Evolutionary conservation across 805 yeast species (phyloP).

Genomic region (Ogataea salicorniae): DNA sequence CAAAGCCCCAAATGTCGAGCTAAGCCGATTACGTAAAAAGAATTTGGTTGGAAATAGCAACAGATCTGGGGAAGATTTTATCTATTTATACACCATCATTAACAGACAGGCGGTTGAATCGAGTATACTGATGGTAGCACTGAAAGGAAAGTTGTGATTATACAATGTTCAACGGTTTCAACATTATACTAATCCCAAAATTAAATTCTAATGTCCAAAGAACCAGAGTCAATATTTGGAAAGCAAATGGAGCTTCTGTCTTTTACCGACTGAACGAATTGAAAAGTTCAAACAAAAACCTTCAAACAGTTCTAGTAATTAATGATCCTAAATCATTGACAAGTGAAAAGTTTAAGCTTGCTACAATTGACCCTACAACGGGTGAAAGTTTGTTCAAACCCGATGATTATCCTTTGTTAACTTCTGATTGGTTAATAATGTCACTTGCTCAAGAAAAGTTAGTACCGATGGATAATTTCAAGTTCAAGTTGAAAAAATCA

Average conservation of each 20-base stretch:
- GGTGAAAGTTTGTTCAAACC: not conserved
- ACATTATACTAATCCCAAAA: constrained; percentile 18
- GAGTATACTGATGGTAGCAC: no score
- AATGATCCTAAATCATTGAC: constrained; percentile 2
- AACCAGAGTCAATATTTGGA: constrained; percentile 21
- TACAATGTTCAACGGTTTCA: constrained; percentile 11
- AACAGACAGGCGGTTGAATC: no score
- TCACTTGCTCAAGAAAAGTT: constrained; percentile 6
- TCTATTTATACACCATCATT: no score
- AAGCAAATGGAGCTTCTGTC: constrained; percentile 24
- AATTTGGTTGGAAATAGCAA: no score
- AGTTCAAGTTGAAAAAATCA: constrained; percentile 1
- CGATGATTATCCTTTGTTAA: constrained; percentile 2
- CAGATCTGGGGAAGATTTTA: no score
- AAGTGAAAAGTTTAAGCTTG: not conserved
- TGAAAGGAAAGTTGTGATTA: no score
- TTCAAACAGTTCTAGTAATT: constrained; percentile 5
- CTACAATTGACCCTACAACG: not conserved
- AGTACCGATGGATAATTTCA: constrained; percentile 6
- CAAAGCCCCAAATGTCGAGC: no score
- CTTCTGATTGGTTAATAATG: constrained; percentile 12
- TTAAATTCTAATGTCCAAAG: constrained; percentile 10
- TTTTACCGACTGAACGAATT: constrained; percentile 2
- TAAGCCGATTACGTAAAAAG: no score
- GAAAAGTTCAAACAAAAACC: not conserved